Conservation (phyloP, 2,329 filamentous ascomycete genomes). For the Aspergillus puulaauensis region DNA sequence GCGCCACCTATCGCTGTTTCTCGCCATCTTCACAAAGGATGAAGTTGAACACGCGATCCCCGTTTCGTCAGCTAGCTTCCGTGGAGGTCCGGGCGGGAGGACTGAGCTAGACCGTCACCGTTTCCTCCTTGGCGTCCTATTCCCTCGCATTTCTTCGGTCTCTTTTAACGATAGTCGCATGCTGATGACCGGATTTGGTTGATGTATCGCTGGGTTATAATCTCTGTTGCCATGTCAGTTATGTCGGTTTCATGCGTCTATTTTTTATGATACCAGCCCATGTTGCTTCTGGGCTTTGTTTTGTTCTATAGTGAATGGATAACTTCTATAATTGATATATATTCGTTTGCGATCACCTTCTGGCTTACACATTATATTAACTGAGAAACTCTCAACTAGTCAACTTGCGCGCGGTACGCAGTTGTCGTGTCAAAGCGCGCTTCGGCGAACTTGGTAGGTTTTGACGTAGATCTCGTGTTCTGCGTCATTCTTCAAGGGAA, state of each 20-base stretch:
- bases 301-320: constrained; percentile 25
- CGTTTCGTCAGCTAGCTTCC: constrained; percentile 26
- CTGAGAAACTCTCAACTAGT: not conserved
- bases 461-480: not conserved
- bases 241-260: constrained; percentile 23
- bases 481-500: not conserved
- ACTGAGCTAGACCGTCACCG: constrained; percentile 27
- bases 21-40: not conserved
- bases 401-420: not conserved
- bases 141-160: not conserved
- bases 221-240: constrained; percentile 19
- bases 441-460: not conserved
- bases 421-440: not conserved
- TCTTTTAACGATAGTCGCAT: constrained; percentile 6
- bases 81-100: constrained; percentile 26
- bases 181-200: constrained; percentile 17
- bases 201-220: constrained; percentile 10
- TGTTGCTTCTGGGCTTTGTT: constrained; percentile 30
- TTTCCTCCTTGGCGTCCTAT: constrained; percentile 23
- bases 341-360: constrained; percentile 7
- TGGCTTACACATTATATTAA: not conserved
- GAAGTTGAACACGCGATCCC: constrained; percentile 10
- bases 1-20: constrained; percentile 7
- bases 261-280: constrained; percentile 42
- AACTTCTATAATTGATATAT: constrained; percentile 30